These are phyloP conservation scores for Claviceps sp. DNA, from an alignment of 2,329 filamentous ascomycete genomes.

Conservation along the genomic window DNA sequence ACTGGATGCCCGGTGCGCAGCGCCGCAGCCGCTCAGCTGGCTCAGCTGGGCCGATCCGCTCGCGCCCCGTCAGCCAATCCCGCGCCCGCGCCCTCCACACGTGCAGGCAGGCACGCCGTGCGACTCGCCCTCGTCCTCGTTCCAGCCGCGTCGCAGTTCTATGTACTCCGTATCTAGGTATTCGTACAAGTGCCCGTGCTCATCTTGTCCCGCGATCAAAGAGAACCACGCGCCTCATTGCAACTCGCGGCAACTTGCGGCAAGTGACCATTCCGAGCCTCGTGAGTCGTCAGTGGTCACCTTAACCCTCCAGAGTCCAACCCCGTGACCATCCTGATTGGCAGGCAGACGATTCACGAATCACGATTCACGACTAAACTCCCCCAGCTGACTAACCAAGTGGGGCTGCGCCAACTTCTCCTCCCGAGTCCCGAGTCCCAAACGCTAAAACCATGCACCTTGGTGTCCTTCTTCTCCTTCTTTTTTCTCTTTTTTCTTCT, in stretches of 20 bases:
- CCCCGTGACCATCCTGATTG: not conserved
- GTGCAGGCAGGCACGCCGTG: not conserved
- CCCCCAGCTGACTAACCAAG: not conserved
- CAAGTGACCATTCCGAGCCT: too few species aligned
- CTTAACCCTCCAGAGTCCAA: too few species aligned
- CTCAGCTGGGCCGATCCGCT: too few species aligned
- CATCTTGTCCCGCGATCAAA: too few species aligned
- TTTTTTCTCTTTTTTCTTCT: slow-evolving; percentile 2
- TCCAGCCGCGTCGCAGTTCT: not conserved
- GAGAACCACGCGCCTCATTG: too few species aligned
- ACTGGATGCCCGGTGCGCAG: too few species aligned
- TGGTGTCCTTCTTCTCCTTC: slow-evolving; percentile 2
- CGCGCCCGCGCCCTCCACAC: not conserved
- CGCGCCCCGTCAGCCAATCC: not conserved
- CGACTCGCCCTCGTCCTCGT: too few species aligned
- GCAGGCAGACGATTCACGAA: not conserved
- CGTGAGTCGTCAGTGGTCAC: too few species aligned
- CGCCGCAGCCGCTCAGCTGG: not conserved
- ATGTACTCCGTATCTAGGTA: not conserved
- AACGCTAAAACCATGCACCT: not conserved
- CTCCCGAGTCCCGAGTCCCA: too few species aligned
- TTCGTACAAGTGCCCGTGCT: too few species aligned
- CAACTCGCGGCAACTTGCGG: too few species aligned
- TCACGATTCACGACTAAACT: too few species aligned
- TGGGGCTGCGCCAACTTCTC: not conserved